Conservation (phyloP, 2,329 filamentous ascomycete genomes). For the Cladosporium sphaerospermum region DNA sequence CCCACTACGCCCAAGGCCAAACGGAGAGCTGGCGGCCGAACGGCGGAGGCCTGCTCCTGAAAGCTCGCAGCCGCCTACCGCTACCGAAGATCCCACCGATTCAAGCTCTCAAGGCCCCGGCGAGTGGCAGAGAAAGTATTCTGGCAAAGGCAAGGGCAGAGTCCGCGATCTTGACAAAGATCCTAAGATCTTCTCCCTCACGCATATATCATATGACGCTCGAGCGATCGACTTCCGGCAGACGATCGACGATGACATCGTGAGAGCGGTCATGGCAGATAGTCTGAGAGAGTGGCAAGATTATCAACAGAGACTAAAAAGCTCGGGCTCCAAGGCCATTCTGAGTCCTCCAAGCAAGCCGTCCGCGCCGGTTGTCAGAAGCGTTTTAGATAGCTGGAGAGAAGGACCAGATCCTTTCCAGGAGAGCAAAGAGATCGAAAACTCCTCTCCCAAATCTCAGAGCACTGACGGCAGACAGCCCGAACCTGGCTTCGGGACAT, state of each 20-base stretch:
- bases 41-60: background rate
- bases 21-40: background rate
- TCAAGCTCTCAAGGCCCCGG: background rate
- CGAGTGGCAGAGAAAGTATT: background rate
- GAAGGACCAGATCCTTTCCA: background rate
- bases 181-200: background rate
- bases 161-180: background rate
- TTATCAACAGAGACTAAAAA: background rate
- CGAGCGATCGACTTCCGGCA: background rate
- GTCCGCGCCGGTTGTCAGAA: background rate
- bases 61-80: background rate
- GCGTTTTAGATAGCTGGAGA: background rate
- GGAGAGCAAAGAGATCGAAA: background rate
- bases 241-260: background rate
- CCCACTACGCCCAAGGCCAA: background rate
- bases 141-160: background rate
- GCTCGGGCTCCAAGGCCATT: background rate
- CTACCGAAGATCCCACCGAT: background rate
- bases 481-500: background rate
- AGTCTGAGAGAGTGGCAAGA: background rate
- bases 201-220: background rate
- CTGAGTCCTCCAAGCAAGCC: background rate
- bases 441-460: too few relatives aligned
- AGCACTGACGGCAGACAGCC: too few relatives aligned
- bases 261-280: background rate